phyloP scores from a whole-genome alignment of 768 basidiomycete species.

The Daedaleopsis sinensis region DNA sequence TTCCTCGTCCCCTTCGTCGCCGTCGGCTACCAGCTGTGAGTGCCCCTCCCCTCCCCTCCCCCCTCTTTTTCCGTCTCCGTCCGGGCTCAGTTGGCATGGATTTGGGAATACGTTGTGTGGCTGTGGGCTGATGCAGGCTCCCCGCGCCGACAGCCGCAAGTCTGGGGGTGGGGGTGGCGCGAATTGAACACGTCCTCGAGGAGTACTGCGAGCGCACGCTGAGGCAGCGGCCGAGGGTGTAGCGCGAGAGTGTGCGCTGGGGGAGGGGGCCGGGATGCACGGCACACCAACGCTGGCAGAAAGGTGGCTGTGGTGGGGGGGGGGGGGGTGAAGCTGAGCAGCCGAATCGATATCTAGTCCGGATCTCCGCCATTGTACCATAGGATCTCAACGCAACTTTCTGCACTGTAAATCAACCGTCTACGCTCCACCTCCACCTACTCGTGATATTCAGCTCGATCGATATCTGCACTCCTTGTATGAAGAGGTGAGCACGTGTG shows the following conservation, averaged over 20 bases:
- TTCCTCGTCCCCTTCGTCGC: conserved; percentile 72
- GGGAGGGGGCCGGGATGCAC: background rate
- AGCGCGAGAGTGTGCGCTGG: background rate
- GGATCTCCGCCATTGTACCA: background rate
- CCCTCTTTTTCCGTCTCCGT: too few relatives aligned
- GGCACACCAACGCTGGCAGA: too few relatives aligned
- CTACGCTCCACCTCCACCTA: too few relatives aligned
- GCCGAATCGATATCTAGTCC: background rate
- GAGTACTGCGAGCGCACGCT: conserved; percentile 21
- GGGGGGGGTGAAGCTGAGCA: background rate
- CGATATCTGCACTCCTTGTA: too few relatives aligned
- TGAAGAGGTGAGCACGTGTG: too few relatives aligned
- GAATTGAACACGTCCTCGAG: conserved; percentile 15
- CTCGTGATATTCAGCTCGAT: too few relatives aligned
- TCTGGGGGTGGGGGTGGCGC: conserved; percentile 20
- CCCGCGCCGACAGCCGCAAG: conserved; percentile 20
- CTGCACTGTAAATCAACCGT: too few relatives aligned
- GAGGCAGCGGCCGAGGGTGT: conserved; percentile 20
- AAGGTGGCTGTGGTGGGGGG: background rate
- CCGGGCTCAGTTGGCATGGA: too few relatives aligned
- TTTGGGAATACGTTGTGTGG: too few relatives aligned
- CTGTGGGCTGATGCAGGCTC: conserved; percentile 15
- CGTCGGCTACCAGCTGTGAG: conserved; percentile 63
- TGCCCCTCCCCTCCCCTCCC: conserved; percentile 9
- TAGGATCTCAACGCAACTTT: background rate